These are phyloP conservation scores for Vitis amurensis DNA, from an alignment of 164 flowering plant genomes.

Conservation along the genomic window DNA sequence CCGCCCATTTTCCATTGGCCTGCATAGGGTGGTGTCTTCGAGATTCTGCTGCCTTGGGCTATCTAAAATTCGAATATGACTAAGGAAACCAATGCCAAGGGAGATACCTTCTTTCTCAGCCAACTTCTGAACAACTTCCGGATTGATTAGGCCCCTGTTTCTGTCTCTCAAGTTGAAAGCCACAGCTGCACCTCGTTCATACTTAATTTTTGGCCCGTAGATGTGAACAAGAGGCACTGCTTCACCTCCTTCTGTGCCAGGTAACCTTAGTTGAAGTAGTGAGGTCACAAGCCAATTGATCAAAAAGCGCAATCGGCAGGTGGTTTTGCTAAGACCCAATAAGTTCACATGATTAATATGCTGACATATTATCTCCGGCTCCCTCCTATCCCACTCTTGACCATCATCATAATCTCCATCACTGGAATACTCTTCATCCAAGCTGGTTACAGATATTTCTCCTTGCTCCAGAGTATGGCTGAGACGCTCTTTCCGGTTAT, in stretches of 20 bases:
- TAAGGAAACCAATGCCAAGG: slow-evolving; percentile 78
- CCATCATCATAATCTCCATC: slow-evolving; percentile 68
- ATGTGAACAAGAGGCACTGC: slow-evolving; percentile 62
- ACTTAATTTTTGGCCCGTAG: slow-evolving; percentile 93
- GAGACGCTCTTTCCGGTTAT: slow-evolving; percentile 38
- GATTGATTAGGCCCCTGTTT: slow-evolving; percentile 52
- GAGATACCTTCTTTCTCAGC: slow-evolving; percentile 77
- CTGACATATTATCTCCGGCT: slow-evolving; percentile 73
- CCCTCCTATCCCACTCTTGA: slow-evolving; percentile 70
- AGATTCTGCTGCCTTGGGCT: slow-evolving; percentile 42
- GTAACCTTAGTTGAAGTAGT: slow-evolving; percentile 66
- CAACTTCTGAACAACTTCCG: slow-evolving; percentile 75
- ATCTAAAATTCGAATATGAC: slow-evolving; percentile 62
- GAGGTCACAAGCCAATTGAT: slow-evolving; percentile 95
- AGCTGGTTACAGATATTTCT: slow-evolving; percentile 49
- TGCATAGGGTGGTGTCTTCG: slow-evolving; percentile 52
- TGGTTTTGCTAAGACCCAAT: slow-evolving; percentile 86
- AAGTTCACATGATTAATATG: slow-evolving; percentile 81
- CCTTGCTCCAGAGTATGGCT: slow-evolving; percentile 59
- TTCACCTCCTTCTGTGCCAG: slow-evolving; percentile 40
- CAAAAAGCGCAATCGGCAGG: slow-evolving; percentile 64
- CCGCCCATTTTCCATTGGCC: slow-evolving; percentile 58
- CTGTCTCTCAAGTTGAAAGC: slow-evolving; percentile 78
- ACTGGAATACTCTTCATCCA: slow-evolving; percentile 58
- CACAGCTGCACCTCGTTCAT: slow-evolving; percentile 89